These are phyloP conservation scores for Selaginella tamariscina DNA, from an alignment of 75 land plant genomes.

Conservation along the genomic window DNA sequence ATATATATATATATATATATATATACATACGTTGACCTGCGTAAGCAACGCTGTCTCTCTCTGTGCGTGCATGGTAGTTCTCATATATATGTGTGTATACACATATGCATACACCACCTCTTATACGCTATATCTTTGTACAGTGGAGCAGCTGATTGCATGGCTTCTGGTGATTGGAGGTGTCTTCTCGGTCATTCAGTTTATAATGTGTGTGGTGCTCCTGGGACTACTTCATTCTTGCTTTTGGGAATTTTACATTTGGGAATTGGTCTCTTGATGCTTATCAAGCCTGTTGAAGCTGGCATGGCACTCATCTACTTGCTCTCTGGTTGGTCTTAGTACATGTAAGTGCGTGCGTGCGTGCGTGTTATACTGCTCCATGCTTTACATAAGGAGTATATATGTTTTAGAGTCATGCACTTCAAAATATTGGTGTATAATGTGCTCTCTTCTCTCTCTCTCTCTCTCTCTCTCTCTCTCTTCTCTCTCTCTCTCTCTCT, in stretches of 20 bases:
- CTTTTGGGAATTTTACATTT: constrained; percentile 25
- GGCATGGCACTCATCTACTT: constrained; percentile 19
- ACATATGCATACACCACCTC: too few relatives aligned
- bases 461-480: not conserved
- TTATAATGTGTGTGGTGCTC: constrained; percentile 29
- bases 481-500: too few relatives aligned
- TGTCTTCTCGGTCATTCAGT: constrained; percentile 22
- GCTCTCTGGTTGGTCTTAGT: constrained; percentile 26
- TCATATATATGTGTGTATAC: too few relatives aligned
- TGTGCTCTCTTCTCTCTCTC: not conserved
- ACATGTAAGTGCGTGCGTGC: constrained; percentile 26
- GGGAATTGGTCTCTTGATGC: constrained; percentile 24
- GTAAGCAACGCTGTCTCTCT: too few relatives aligned
- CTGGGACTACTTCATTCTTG: constrained; percentile 29
- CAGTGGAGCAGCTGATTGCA: constrained; percentile 23
- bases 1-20: too few relatives aligned
- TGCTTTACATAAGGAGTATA: too few relatives aligned
- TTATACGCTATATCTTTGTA: too few relatives aligned
- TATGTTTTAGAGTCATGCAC: too few relatives aligned
- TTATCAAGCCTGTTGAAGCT: constrained; percentile 18
- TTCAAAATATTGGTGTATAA: too few relatives aligned
- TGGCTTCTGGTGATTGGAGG: constrained; percentile 31
- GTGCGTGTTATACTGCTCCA: too few relatives aligned
- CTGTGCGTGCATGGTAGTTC: too few relatives aligned
- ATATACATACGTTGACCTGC: too few relatives aligned